Conservation (phyloP, 495 filamentous ascomycete species). For the Aspergillus steynii region DNA sequence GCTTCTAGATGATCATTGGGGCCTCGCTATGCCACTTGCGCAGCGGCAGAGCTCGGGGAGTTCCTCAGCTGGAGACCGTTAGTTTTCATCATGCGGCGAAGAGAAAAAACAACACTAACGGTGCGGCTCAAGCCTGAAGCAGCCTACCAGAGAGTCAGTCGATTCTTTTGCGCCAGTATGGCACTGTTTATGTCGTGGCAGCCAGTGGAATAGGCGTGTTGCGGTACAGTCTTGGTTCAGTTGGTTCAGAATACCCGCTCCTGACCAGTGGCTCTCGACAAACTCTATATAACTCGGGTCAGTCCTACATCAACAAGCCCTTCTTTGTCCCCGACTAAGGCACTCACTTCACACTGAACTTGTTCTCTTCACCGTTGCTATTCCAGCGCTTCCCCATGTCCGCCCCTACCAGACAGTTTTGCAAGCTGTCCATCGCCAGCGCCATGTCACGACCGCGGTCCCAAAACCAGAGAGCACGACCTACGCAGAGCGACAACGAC, state of each 20-base stretch:
- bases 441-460: constrained; percentile 32
- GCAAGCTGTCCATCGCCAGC: constrained; percentile 38
- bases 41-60: neutral
- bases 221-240: constrained; percentile 21
- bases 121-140: constrained; percentile 6
- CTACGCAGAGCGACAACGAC: constrained; percentile 10
- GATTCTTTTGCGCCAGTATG: neutral
- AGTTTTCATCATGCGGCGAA: constrained; percentile 16
- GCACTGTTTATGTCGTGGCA: constrained; percentile 8
- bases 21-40: neutral
- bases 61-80: neutral
- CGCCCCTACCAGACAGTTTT: constrained; percentile 43
- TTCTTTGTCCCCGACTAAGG: neutral
- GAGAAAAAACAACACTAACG: constrained; percentile 4
- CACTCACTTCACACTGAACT: neutral
- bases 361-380: neutral
- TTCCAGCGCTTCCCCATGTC: constrained; percentile 31
- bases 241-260: constrained; percentile 40
- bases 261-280: constrained; percentile 40
- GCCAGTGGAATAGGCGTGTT: constrained; percentile 6
- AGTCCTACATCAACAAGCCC: constrained; percentile 3
- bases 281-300: constrained; percentile 36
- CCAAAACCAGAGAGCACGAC: constrained; percentile 25
- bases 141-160: constrained; percentile 6
- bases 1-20: neutral